phyloP scores from a whole-genome alignment of 495 filamentous ascomycete species.

The Glarea lozoyensis region DNA sequence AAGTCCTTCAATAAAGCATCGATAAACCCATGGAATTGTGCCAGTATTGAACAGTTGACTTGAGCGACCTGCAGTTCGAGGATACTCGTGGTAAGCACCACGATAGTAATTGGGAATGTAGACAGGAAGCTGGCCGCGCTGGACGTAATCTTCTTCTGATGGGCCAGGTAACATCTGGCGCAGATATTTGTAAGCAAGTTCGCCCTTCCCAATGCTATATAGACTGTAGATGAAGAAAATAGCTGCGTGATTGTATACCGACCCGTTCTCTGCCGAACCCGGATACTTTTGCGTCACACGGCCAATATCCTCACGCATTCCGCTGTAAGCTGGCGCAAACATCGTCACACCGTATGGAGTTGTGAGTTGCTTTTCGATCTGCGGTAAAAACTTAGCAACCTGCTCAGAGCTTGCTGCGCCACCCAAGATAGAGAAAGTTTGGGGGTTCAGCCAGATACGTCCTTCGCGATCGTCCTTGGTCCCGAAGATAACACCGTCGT shows the following conservation, averaged over 20 bases:
- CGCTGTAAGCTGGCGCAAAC: conserved; percentile 43
- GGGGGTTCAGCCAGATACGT: conserved; percentile 49
- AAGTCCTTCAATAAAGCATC: conserved; percentile 43
- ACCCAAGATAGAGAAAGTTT: conserved; percentile 43
- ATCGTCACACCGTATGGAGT: conserved; percentile 45
- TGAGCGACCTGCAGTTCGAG: conserved; percentile 43
- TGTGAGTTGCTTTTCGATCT: conserved; percentile 39
- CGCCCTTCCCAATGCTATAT: conserved; percentile 37
- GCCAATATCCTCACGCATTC: conserved; percentile 50
- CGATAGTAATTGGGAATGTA: conserved; percentile 52
- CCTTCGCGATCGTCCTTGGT: conserved; percentile 39
- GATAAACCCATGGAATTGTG: conserved; percentile 46
- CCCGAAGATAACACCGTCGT: conserved; percentile 43
- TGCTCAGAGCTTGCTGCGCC: conserved; percentile 37
- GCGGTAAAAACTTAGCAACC: conserved; percentile 33
- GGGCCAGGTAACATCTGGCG: conserved; percentile 46
- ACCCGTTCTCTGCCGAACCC: conserved; percentile 46
- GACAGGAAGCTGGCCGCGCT: conserved; percentile 45
- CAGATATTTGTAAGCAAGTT: conserved; percentile 39
- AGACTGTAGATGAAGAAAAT: conserved; percentile 43
- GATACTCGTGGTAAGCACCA: conserved; percentile 38
- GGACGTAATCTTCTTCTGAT: conserved; percentile 37
- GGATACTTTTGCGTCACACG: conserved; percentile 49
- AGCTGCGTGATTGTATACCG: conserved; percentile 48
- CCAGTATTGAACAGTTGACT: conserved; percentile 50